Percentiles rank a stretch among this genome's conserved stretches.
phyloP scores from a whole-genome alignment of 2,329 filamentous ascomycete species.

The Ophiostoma tasmaniense region DNA sequence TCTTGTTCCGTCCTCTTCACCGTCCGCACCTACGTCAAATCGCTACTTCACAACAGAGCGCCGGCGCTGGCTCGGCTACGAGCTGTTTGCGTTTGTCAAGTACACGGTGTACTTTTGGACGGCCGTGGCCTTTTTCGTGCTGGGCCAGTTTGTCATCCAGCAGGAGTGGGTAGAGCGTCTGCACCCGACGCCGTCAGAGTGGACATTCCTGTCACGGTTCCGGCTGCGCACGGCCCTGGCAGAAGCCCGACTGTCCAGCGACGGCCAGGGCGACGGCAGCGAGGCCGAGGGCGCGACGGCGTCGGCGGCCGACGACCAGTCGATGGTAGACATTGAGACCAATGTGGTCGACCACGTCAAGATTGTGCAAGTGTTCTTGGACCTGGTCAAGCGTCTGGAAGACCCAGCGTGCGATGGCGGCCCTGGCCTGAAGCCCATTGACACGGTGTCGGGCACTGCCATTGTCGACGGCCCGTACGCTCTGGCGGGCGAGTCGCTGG shows the following conservation, averaged over 20 bases:
- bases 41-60: conserved; percentile 75
- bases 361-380: conserved; percentile 51
- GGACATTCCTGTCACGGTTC: conserved; percentile 63
- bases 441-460: conserved; percentile 33
- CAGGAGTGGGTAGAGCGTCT: conserved; percentile 67
- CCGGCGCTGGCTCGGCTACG: conserved; percentile 59
- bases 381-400: conserved; percentile 59
- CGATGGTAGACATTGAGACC: conserved; percentile 19
- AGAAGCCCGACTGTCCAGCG: conserved; percentile 38
- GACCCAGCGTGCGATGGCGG: conserved; percentile 59
- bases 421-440: conserved; percentile 39
- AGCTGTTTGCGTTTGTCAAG: conserved; percentile 60
- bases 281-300: not conserved
- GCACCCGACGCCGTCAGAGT: conserved; percentile 76
- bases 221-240: conserved; percentile 56
- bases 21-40: conserved; percentile 30
- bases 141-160: conserved; percentile 57
- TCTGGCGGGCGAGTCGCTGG: not conserved
- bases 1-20: conserved; percentile 28
- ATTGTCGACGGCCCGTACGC: not conserved
- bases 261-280: conserved; percentile 1
- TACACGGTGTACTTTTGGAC: conserved; percentile 60
- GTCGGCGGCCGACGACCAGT: conserved; percentile 46
- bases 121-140: conserved; percentile 48
- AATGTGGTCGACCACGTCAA: conserved; percentile 59